These are phyloP conservation scores for Penicillium cosmopolitanum DNA, from an alignment of 495 filamentous ascomycete species.

Conservation along the genomic window DNA sequence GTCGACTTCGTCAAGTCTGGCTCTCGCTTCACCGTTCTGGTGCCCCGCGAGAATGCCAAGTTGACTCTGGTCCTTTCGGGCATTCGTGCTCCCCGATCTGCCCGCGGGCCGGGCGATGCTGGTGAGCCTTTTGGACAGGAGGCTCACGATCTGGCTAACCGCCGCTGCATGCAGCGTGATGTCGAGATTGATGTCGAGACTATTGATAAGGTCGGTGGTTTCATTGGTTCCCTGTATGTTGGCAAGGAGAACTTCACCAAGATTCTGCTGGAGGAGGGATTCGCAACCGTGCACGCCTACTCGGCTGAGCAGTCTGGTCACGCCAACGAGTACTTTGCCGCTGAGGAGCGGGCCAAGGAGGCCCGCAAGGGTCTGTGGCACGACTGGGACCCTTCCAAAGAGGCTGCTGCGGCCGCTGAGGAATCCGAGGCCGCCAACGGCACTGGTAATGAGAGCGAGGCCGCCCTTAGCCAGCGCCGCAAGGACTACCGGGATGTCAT, in stretches of 20 bases:
- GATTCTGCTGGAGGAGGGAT: constrained; percentile 87
- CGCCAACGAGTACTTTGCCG: constrained; percentile 81
- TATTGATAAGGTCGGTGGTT: constrained; percentile 94
- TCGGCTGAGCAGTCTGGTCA: constrained; percentile 95
- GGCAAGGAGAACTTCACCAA: constrained; percentile 97
- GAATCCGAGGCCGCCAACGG: constrained; percentile 47
- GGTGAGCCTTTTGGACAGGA: constrained; percentile 95
- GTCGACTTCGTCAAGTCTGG: constrained; percentile 98
- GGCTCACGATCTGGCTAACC: constrained; percentile 86
- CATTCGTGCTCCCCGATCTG: constrained; percentile 88
- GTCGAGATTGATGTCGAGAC: constrained; percentile 96
- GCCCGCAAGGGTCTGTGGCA: constrained; percentile 87
- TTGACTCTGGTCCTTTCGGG: constrained; percentile 94
- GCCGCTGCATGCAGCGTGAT: constrained; percentile 88
- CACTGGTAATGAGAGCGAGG: constrained; percentile 52
- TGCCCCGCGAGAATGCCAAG: constrained; percentile 92
- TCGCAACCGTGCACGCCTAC: constrained; percentile 89
- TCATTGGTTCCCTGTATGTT: constrained; percentile 92
- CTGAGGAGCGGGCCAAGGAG: constrained; percentile 86
- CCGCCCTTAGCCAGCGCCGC: constrained; percentile 51
- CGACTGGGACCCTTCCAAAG: constrained; percentile 87
- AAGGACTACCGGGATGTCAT: constrained; percentile 92
- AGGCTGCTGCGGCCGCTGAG: constrained; percentile 58
- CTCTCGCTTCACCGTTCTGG: constrained; percentile 88
- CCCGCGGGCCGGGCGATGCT: constrained; percentile 76